Conservation (phyloP, 2,329 filamentous ascomycete species). For the Colletotrichum musicola region DNA sequence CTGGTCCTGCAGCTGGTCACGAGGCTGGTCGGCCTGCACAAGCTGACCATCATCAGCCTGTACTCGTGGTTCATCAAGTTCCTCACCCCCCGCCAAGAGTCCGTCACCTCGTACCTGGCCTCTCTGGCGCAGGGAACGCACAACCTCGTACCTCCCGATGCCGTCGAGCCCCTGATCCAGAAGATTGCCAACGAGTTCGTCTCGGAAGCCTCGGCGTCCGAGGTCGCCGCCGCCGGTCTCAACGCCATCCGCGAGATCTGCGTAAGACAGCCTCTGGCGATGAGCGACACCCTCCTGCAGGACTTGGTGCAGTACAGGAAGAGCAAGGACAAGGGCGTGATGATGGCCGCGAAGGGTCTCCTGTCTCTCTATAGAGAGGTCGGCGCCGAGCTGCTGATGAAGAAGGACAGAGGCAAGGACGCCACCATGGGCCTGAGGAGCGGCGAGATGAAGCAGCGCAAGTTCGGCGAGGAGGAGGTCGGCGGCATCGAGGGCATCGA, state of each 20-base stretch:
- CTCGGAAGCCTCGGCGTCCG: conserved; percentile 89
- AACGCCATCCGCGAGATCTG: conserved; percentile 97
- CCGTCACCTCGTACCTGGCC: conserved; percentile 92
- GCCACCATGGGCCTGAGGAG: conserved; percentile 84
- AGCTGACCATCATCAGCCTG: conserved; percentile 87
- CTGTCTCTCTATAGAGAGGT: conserved; percentile 93
- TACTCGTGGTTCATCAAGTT: conserved; percentile 98
- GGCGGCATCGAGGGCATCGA: conserved; percentile 94
- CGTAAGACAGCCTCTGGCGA: conserved; percentile 91
- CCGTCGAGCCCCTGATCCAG: conserved; percentile 87
- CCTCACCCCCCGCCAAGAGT: conserved; percentile 87
- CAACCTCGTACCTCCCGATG: conserved; percentile 91
- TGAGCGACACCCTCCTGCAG: conserved; percentile 95
- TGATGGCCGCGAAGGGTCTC: conserved; percentile 96
- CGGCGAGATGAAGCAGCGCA: conserved; percentile 80
- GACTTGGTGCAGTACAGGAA: conserved; percentile 96
- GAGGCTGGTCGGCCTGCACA: conserved; percentile 90
- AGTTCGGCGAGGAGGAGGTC: conserved; percentile 84
- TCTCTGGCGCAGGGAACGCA: conserved; percentile 94
- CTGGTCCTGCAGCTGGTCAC: conserved; percentile 93
- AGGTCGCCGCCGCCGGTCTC: conserved; percentile 91
- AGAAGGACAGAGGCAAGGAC: conserved; percentile 90
- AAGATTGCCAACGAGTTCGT: conserved; percentile 99
- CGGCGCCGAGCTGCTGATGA: conserved; percentile 88
- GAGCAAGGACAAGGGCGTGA: conserved; percentile 98